Evolutionary conservation across 2,329 filamentous ascomycete species (phyloP).

Genomic region (Fusarium sp.): DNA sequence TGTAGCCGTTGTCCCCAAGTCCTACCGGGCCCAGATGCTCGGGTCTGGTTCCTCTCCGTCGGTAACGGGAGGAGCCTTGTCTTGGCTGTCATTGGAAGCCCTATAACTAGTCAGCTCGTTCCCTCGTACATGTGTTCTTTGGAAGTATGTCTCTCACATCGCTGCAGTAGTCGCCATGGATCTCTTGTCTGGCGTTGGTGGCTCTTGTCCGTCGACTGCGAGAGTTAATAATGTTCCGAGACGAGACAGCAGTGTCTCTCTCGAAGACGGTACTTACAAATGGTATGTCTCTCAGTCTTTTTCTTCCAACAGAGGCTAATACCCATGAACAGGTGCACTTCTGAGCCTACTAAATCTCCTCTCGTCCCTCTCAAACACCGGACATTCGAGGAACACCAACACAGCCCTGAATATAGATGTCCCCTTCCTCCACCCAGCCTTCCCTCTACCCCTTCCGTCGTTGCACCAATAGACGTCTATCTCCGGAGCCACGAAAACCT

Average conservation of each 20-base stretch:
- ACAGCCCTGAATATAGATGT: background rate
- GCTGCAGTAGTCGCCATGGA: conserved; percentile 14
- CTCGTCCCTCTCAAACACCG: conserved; percentile 1
- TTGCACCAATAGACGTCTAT: conserved; percentile 31
- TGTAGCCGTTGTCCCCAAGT: conserved; percentile 3
- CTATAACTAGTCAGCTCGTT: conserved; percentile 22
- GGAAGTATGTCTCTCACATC: background rate
- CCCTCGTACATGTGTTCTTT: background rate
- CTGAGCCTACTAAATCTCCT: background rate
- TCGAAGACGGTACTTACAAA: conserved; percentile 22
- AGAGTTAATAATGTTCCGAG: background rate
- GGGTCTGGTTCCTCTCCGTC: conserved; percentile 31
- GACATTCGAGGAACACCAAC: background rate
- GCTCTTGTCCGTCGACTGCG: conserved; percentile 23
- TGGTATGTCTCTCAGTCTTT: background rate
- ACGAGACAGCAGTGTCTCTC: conserved; percentile 38
- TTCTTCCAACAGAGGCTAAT: background rate
- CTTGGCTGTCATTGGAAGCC: conserved; percentile 7
- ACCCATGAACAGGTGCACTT: background rate
- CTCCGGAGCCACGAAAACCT: conserved; percentile 23
- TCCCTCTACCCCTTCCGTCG: background rate
- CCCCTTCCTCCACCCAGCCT: conserved; percentile 20
- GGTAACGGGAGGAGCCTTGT: conserved; percentile 21
- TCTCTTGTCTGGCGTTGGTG: conserved; percentile 30
- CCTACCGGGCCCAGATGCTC: conserved; percentile 6